Percentiles rank a stretch among this genome's conserved stretches.
Evolutionary conservation across 1,284 basidiomycete species (phyloP).

Genomic region (Bondarzewia mesenterica): DNA sequence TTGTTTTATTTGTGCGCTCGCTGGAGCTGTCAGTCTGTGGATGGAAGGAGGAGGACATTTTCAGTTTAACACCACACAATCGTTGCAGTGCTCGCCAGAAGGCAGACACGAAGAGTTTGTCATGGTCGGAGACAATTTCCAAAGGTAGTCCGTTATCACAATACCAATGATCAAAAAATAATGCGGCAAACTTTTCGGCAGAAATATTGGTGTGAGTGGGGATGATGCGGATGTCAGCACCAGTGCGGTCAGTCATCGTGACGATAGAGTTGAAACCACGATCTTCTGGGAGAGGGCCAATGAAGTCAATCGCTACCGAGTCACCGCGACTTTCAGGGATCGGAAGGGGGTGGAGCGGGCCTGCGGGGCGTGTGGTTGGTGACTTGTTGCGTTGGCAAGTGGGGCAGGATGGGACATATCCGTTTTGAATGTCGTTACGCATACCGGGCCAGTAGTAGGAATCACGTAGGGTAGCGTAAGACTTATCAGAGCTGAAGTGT

Average conservation of each 20-base stretch:
- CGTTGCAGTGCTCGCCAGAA: conserved; percentile 18
- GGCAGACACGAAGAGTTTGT: conserved; percentile 15
- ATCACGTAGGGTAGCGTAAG: conserved; percentile 8
- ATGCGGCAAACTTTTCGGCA: conserved; percentile 16
- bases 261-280: conserved; percentile 10
- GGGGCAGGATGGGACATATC: conserved; percentile 9
- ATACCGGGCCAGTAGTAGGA: conserved; percentile 16
- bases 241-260: conserved; percentile 9
- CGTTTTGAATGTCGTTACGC: conserved; percentile 8
- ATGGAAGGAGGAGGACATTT: conserved; percentile 17
- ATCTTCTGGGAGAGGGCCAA: conserved; percentile 21
- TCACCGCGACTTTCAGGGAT: conserved; percentile 15
- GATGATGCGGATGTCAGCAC: conserved; percentile 16
- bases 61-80: conserved; percentile 14
- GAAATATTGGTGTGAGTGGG: conserved; percentile 15
- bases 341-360: conserved; percentile 15
- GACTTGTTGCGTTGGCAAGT: conserved; percentile 12
- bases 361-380: conserved; percentile 2
- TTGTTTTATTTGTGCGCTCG: conserved; percentile 16
- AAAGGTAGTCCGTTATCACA: conserved; percentile 16
- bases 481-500: conserved; percentile 18
- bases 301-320: conserved; percentile 23
- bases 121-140: conserved; percentile 15
- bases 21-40: conserved; percentile 17
- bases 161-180: conserved; percentile 17